Evolutionary conservation across 352 stramenopile species (phyloP).

Genomic region (Phytopythium aichiense): DNA sequence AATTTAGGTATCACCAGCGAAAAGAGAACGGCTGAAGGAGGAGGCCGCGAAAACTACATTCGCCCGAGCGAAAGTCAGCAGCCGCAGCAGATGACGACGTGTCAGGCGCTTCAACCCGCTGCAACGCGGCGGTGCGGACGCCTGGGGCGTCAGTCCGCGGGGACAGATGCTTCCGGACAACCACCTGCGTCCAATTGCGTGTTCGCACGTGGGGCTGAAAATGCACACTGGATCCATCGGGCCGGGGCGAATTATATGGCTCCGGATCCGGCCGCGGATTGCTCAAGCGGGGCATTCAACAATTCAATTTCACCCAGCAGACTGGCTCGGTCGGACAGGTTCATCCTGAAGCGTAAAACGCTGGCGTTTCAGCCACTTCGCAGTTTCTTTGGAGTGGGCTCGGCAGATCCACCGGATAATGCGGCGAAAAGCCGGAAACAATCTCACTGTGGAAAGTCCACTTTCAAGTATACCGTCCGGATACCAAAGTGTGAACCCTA

Average conservation of each 20-base stretch:
- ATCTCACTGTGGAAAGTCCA: neutral
- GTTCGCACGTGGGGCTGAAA: no score
- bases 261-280: no score
- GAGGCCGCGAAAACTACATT: no score
- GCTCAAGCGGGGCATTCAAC: no score
- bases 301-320: neutral
- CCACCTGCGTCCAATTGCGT: neutral
- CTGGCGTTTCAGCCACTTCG: neutral
- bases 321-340: neutral
- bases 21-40: no score
- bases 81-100: no score
- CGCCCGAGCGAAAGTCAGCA: no score
- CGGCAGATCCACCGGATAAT: neutral
- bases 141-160: no score
- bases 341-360: slow-evolving; percentile 1
- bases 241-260: no score
- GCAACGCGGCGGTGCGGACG: no score
- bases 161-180: neutral
- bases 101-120: no score
- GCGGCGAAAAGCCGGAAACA: neutral
- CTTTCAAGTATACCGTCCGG: neutral
- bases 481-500: neutral
- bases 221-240: neutral
- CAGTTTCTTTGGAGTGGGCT: slow-evolving; percentile 1
- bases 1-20: no score